A percentile compares a stretch with the other conserved stretches of the same genome.
Conservation (phyloP, 1,284 basidiomycete genomes). For the Takashimella koratensis region DNA sequence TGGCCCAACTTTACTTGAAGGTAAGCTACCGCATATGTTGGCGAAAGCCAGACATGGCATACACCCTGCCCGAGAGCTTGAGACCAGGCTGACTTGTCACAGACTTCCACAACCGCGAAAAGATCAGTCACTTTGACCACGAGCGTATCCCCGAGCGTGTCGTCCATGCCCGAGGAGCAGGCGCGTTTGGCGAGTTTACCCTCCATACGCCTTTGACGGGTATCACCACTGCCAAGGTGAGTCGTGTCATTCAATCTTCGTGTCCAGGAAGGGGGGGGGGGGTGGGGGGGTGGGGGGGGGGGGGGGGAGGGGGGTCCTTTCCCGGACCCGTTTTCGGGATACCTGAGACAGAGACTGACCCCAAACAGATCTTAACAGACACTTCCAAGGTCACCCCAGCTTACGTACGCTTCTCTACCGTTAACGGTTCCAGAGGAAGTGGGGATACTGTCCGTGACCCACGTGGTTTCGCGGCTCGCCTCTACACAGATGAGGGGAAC, state of each 20-base stretch:
- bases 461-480: slow-evolving; percentile 86
- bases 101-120: no score
- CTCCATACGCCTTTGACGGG: slow-evolving; percentile 57
- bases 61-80: no score
- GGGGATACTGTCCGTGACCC: slow-evolving; percentile 67
- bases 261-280: no score
- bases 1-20: no score
- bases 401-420: slow-evolving; percentile 77
- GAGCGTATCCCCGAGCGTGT: slow-evolving; percentile 76
- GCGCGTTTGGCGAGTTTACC: slow-evolving; percentile 75
- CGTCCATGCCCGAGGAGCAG: slow-evolving; percentile 72
- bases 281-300: no score
- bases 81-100: no score
- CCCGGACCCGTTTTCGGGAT: no score
- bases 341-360: no score
- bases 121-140: slow-evolving; percentile 73
- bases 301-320: no score
- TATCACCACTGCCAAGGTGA: slow-evolving; percentile 36
- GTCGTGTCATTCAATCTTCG: no score
- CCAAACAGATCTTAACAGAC: slow-evolving; percentile 69
- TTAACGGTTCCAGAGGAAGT: slow-evolving; percentile 69
- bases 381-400: slow-evolving; percentile 64
- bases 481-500: slow-evolving; percentile 83
- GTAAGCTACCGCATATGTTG: no score
- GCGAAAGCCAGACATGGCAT: no score